Evolutionary conservation across 73 alveolate species (phyloP).

Genomic region (Symbiodinium pilosum): DNA sequence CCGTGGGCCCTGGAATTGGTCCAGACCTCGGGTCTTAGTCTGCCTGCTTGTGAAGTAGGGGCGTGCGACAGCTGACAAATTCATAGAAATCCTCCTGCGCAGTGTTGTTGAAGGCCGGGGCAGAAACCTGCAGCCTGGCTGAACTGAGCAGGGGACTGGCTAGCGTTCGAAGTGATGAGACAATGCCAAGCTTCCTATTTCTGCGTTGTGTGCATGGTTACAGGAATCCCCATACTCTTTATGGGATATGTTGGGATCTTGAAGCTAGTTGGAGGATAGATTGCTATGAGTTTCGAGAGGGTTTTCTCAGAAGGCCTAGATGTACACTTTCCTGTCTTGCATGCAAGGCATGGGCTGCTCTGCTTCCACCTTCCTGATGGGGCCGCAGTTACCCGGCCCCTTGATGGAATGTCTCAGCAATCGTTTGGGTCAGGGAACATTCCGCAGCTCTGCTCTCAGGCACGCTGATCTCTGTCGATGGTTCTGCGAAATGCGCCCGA

Average conservation of each 20-base stretch:
- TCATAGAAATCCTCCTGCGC: too few relatives aligned
- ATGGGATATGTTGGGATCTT: too few relatives aligned
- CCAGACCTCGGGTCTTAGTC: background rate
- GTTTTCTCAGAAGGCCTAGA: too few relatives aligned
- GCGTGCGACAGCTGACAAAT: too few relatives aligned
- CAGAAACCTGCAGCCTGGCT: background rate
- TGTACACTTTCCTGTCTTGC: too few relatives aligned
- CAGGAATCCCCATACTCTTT: too few relatives aligned
- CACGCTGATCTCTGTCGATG: constrained; percentile 62
- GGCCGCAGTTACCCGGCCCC: background rate
- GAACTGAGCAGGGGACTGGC: background rate
- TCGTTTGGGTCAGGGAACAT: background rate
- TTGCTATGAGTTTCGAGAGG: too few relatives aligned
- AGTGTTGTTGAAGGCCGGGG: constrained; percentile 31
- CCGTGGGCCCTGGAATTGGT: constrained; percentile 76
- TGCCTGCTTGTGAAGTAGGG: too few relatives aligned
- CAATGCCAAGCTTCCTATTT: too few relatives aligned
- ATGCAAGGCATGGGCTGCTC: constrained; percentile 63
- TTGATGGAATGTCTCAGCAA: background rate
- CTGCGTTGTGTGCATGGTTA: too few relatives aligned
- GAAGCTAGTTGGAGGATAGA: too few relatives aligned
- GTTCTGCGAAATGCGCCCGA: constrained; percentile 58
- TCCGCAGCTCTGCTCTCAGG: background rate
- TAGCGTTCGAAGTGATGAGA: too few relatives aligned
- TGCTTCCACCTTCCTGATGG: constrained; percentile 50